Conservation (phyloP, 148 eudicot species). For the Chenopodium quinoa region DNA sequence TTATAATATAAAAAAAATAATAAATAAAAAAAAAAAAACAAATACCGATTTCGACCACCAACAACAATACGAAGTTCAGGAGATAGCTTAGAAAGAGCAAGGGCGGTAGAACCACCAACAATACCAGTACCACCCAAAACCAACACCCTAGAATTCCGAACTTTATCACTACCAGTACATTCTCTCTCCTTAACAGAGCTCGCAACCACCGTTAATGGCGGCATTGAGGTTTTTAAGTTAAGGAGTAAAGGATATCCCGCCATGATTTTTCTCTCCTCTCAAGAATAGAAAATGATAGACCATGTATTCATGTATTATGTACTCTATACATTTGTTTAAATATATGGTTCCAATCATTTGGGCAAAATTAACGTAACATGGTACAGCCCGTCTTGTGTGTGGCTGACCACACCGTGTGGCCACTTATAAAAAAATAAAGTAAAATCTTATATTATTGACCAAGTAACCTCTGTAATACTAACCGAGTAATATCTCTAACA, state of each 20-base stretch:
- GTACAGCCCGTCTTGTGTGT: too few relatives aligned
- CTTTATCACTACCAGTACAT: constrained; percentile 24
- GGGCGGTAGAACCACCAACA: constrained; percentile 91
- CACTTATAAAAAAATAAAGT: too few relatives aligned
- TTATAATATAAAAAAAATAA: too few relatives aligned
- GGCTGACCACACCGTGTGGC: too few relatives aligned
- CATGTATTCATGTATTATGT: too few relatives aligned
- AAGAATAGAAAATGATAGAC: not conserved
- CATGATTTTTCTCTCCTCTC: constrained; percentile 30
- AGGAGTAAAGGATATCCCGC: constrained; percentile 39
- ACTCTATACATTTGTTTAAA: too few relatives aligned
- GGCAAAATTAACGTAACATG: too few relatives aligned
- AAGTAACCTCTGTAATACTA: too few relatives aligned
- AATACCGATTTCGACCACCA: constrained; percentile 76
- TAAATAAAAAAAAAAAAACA: too few relatives aligned
- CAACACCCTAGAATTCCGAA: constrained; percentile 59
- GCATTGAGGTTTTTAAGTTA: constrained; percentile 32
- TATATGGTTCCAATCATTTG: too few relatives aligned
- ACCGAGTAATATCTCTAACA: too few relatives aligned
- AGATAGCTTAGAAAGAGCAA: constrained; percentile 64
- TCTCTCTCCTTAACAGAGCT: constrained; percentile 35
- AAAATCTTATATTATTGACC: too few relatives aligned
- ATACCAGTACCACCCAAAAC: constrained; percentile 93
- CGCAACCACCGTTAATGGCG: constrained; percentile 28
- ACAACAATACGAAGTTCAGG: constrained; percentile 65